phyloP scores from a whole-genome alignment of 257 asterid species.

The Nyctanthes arbortristis region DNA sequence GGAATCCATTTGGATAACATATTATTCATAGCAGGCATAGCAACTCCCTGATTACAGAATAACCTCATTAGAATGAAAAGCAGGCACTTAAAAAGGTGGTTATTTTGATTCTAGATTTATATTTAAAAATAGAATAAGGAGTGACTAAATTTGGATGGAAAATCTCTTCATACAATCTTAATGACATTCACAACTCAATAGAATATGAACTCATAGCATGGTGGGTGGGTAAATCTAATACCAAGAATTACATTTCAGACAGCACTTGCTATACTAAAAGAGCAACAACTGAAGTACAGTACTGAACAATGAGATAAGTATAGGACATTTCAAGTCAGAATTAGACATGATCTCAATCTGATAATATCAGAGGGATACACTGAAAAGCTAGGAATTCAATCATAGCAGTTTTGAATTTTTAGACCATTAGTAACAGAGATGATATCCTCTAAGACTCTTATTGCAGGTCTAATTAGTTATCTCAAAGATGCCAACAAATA shows the following conservation, averaged over 20 bases:
- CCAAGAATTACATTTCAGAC: neutral
- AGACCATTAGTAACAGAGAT: neutral
- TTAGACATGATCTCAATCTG: conserved; percentile 4
- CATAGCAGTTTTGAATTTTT: neutral
- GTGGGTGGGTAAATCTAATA: no score
- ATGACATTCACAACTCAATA: neutral
- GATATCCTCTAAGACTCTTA: neutral
- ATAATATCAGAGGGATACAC: neutral
- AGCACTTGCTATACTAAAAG: neutral
- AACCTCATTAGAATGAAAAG: neutral
- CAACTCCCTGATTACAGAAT: conserved; percentile 49
- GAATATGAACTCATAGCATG: no score
- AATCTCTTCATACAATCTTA: neutral
- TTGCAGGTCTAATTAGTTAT: neutral
- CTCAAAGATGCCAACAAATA: neutral
- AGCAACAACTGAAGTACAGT: neutral
- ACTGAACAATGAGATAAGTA: neutral
- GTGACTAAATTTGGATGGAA: neutral
- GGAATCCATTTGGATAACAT: conserved; percentile 94
- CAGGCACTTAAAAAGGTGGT: neutral
- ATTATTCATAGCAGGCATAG: conserved; percentile 99
- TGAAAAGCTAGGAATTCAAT: neutral
- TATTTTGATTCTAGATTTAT: neutral
- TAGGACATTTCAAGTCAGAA: conserved; percentile 6
- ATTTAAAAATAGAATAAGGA: conserved; percentile 7